Base-by-base conservation (phyloP, 2,329 filamentous ascomycete genomes). In the Biscogniauxia sp. region DNA sequence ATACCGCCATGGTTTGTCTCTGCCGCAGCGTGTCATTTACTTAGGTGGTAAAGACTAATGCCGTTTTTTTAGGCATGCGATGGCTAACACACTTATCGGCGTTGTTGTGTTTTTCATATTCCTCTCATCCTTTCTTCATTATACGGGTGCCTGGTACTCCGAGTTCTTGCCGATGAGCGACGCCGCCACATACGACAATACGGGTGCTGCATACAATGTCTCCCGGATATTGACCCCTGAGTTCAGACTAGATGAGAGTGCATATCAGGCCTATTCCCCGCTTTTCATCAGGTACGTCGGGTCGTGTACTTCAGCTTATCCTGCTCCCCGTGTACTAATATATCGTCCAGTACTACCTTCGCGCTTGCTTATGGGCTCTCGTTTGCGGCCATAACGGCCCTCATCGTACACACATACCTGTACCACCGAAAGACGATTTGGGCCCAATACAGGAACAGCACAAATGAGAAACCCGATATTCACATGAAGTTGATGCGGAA, bases 121-220 rank as follows among this genome's bases (percentile, higher is more conserved):
- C n/a, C 74, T 82, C 2, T 79, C 84, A 1, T 78, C 83, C 0
- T 76, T 81, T 5, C 75, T 92, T 19, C 88, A 92, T 71, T 93
- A 87, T 70, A 83, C 79, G 6, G 85, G 86, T 9, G 76, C 80
- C 0, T 92, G 88, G 85, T 91, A 87, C 67, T 80, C 80, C 2
- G 73, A 82, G 60, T 91, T 84, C 68, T 73, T 91, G 13, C 88
- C 88, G 2, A 91, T 91, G 74, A 90, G 84, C 67, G 88, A 91
- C 70, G 85, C 87, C 1, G 79, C 78, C 52, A 90, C 85, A 20
- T 92, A 91, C 68, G 89, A 92, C 74, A 92, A 92, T 68, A 90
- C 82, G 0, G 89, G 86, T 2, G 66, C 74, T 0, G 60, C 64
- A 0, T 93, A 92, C 75, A 84, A 92, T 67, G 88, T 89, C 1